Evolutionary conservation across 2,329 filamentous ascomycete genomes (phyloP).

Genomic region (Daldinia sp.): DNA sequence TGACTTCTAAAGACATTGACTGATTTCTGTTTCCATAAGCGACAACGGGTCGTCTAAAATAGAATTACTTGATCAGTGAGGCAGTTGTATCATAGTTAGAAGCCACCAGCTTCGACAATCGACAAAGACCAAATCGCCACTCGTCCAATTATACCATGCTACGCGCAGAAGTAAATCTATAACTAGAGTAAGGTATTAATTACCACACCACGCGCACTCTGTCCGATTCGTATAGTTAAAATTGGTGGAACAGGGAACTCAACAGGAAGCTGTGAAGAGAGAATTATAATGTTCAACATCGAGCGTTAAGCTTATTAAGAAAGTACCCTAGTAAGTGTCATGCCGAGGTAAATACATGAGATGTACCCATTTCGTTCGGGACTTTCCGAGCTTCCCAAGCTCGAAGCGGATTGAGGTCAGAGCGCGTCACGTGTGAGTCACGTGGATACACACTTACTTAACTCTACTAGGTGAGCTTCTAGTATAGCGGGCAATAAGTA

Average conservation of each 20-base stretch:
- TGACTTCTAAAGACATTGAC: conserved; percentile 71
- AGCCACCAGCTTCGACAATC: background rate
- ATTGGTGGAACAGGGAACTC: background rate
- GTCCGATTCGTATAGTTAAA: background rate
- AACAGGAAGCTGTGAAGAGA: background rate
- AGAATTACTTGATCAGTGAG: background rate
- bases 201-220: too few species aligned
- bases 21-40: background rate
- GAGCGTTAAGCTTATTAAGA: background rate
- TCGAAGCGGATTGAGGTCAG: conserved; percentile 5
- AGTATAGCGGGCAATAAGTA: too few species aligned
- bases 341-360: background rate
- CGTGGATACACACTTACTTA: too few species aligned
- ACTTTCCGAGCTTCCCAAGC: too few species aligned
- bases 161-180: background rate
- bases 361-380: too few species aligned
- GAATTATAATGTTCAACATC: background rate
- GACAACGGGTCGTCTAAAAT: too few species aligned
- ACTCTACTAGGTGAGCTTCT: too few species aligned
- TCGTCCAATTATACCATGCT: background rate
- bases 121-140: background rate
- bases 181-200: too few species aligned
- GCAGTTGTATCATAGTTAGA: background rate
- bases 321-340: conserved; percentile 14
- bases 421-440: conserved; percentile 12